A percentile compares a stretch with the other conserved stretches of the same genome.
These are phyloP conservation scores for Rhodotorula glutinis DNA, from an alignment of 1,284 basidiomycete genomes.

Conservation along the genomic window DNA sequence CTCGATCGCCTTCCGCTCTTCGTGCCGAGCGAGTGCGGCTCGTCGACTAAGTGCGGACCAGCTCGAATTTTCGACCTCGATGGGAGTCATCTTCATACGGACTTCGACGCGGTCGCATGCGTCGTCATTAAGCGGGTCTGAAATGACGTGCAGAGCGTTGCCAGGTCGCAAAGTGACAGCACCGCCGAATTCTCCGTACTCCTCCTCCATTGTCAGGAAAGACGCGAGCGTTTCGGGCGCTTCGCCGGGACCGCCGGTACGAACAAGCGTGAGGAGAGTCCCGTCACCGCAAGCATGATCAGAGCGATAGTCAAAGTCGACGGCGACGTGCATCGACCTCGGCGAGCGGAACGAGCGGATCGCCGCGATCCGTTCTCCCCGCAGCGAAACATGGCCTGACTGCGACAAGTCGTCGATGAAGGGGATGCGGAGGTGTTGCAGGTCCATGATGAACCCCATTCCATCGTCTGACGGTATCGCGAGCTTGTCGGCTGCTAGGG, in stretches of 20 bases:
- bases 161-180: conserved; percentile 22
- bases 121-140: conserved; percentile 31
- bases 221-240: conserved; percentile 16
- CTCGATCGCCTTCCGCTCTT: conserved; percentile 2
- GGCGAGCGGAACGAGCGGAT: conserved; percentile 30
- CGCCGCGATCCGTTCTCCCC: conserved; percentile 25
- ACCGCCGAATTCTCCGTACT: conserved; percentile 18
- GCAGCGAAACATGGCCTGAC: conserved; percentile 14
- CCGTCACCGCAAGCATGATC: conserved; percentile 36
- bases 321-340: conserved; percentile 22
- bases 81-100: conserved; percentile 16
- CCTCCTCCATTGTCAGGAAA: conserved; percentile 20
- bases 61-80: conserved; percentile 26
- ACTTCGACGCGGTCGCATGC: conserved; percentile 36
- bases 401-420: conserved; percentile 23
- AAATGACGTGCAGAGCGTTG: conserved; percentile 19
- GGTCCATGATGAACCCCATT: conserved; percentile 18
- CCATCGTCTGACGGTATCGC: conserved; percentile 8
- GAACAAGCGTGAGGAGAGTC: conserved; percentile 19
- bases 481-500: conserved; percentile 3
- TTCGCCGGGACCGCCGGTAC: conserved; percentile 6
- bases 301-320: conserved; percentile 27
- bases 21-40: neutral
- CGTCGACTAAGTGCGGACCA: conserved; percentile 27
- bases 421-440: conserved; percentile 8